These are phyloP conservation scores for Anastatica hierochuntica DNA, from an alignment of 345 rosid species.

Conservation along the genomic window DNA sequence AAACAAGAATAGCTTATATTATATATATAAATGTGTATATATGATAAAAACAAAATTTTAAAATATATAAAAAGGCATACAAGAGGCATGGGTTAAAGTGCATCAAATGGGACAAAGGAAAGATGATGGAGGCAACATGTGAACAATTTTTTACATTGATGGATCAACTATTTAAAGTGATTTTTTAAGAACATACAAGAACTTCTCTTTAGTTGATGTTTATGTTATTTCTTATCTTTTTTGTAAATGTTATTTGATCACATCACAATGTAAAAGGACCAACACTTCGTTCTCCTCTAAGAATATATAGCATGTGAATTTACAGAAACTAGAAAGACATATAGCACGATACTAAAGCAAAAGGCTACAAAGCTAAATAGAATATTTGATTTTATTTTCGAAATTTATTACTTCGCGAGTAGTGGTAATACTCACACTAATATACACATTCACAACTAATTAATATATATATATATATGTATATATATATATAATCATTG, in stretches of 20 bases:
- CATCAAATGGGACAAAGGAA: constrained; percentile 28
- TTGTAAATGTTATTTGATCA: constrained; percentile 10
- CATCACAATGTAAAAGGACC: constrained; percentile 16
- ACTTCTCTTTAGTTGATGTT: constrained; percentile 5
- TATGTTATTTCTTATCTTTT: constrained; percentile 18
- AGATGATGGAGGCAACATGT: constrained; percentile 26
- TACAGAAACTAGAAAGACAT: constrained; percentile 26
- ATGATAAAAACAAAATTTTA: too few relatives aligned
- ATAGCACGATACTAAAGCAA: constrained; percentile 22
- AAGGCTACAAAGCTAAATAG: too few relatives aligned
- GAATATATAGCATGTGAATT: constrained; percentile 25
- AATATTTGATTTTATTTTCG: neutral
- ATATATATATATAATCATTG: too few relatives aligned
- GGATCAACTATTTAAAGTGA: too few relatives aligned
- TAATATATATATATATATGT: too few relatives aligned
- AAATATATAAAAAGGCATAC: constrained; percentile 10
- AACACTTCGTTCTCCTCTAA: constrained; percentile 15
- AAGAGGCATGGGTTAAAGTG: constrained; percentile 28
- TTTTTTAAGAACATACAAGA: constrained; percentile 14
- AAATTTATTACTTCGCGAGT: constrained; percentile 7
- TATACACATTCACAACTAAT: too few relatives aligned
- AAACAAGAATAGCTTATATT: neutral
- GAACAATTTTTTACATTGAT: too few relatives aligned
- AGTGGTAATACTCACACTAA: too few relatives aligned
- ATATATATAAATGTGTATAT: neutral